Conservation (phyloP, 208 protist genomes). For the Leishmania amazonensis region DNA sequence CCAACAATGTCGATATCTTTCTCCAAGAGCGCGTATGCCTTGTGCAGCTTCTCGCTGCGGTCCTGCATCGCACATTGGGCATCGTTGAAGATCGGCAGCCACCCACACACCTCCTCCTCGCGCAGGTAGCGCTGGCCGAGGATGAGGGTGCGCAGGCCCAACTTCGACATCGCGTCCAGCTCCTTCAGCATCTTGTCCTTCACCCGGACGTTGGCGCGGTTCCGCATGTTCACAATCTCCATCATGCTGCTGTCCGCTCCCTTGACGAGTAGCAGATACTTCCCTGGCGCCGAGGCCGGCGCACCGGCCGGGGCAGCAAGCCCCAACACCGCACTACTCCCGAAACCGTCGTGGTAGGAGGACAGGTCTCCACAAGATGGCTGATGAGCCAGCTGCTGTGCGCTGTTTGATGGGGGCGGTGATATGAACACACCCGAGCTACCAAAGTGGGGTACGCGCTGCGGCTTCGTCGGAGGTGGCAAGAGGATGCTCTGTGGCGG, state of each 20-base stretch:
- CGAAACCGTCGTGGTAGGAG: neutral
- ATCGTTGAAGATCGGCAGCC: constrained; percentile 63
- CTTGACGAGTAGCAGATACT: constrained; percentile 79
- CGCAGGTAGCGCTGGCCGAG: constrained; percentile 61
- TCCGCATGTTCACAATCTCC: constrained; percentile 60
- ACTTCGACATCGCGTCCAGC: constrained; percentile 50
- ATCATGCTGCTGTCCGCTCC: constrained; percentile 89
- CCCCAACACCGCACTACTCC: neutral
- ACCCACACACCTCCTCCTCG: constrained; percentile 59
- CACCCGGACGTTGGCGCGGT: constrained; percentile 35
- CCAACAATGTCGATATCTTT: constrained; percentile 88
- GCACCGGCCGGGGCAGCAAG: neutral
- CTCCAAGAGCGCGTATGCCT: constrained; percentile 82
- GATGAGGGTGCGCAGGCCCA: constrained; percentile 80
- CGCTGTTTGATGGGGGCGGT: neutral
- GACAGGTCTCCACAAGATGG: neutral
- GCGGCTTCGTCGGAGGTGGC: neutral
- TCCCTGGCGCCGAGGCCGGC: neutral
- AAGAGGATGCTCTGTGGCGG: neutral
- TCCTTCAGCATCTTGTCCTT: constrained; percentile 40
- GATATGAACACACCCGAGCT: neutral
- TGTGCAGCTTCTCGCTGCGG: constrained; percentile 56
- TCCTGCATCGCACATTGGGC: constrained; percentile 64
- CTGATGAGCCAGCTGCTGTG: neutral
- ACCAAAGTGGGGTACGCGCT: neutral